phyloP scores from a whole-genome alignment of 2,329 filamentous ascomycete genomes.

The Juglanconis sp. region DNA sequence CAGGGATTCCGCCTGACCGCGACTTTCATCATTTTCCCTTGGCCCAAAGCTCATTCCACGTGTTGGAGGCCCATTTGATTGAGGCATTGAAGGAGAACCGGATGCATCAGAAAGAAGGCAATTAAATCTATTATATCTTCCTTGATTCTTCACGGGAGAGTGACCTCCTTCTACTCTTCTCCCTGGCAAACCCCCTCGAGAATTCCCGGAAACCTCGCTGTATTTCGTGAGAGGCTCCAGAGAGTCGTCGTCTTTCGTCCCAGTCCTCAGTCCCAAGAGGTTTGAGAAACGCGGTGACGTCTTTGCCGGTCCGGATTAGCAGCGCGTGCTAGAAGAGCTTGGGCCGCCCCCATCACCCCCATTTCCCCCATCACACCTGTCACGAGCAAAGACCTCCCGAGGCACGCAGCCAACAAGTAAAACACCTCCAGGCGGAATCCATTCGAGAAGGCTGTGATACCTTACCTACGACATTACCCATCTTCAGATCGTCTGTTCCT shows the following conservation, averaged over 20 bases:
- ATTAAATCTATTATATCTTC: not conserved
- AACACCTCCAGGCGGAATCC: not conserved
- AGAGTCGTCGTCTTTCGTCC: not conserved
- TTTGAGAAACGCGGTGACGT: not conserved
- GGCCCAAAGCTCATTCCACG: not conserved
- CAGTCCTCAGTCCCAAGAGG: not conserved
- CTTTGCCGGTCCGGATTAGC: not conserved
- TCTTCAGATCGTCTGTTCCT: too few species aligned
- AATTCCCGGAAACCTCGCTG: too few species aligned
- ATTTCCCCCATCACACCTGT: not conserved
- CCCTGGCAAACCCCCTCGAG: too few species aligned
- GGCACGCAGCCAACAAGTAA: not conserved
- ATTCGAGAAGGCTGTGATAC: not conserved
- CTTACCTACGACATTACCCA: not conserved
- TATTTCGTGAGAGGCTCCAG: not conserved
- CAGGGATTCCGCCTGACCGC: conserved; percentile 14
- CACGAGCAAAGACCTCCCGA: too few species aligned
- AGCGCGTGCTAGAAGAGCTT: not conserved
- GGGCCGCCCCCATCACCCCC: not conserved
- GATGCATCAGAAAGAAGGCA: not conserved
- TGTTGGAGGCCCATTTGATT: not conserved
- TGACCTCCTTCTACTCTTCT: too few species aligned
- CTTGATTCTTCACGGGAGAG: too few species aligned
- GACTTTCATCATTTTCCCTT: not conserved
- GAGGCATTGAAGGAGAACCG: not conserved